These are phyloP conservation scores for Pythium volutum DNA, from an alignment of 352 stramenopile genomes.

Conservation along the genomic window DNA sequence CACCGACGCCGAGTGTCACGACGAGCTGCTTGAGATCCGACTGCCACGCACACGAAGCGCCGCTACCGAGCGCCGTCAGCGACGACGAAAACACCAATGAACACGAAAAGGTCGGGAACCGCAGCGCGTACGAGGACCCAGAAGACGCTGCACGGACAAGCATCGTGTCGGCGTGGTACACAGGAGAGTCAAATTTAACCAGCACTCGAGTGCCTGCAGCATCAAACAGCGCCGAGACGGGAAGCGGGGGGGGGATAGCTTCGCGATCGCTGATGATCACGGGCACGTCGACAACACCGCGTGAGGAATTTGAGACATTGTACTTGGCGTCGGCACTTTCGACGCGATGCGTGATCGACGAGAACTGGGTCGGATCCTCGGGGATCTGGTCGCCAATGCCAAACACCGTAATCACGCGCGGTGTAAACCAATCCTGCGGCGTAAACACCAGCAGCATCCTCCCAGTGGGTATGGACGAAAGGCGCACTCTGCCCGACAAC, in stretches of 20 bases:
- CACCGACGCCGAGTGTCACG: constrained; percentile 39
- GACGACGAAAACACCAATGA: constrained; percentile 48
- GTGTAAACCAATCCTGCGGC: constrained; percentile 50
- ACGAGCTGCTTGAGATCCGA: constrained; percentile 44
- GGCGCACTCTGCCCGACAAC: neutral
- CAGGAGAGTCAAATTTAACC: constrained; percentile 58
- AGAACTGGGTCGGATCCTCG: constrained; percentile 58
- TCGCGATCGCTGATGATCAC: constrained; percentile 68
- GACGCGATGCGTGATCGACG: constrained; percentile 38
- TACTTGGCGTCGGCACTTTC: constrained; percentile 53
- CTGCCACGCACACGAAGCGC: constrained; percentile 48
- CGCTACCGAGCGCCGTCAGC: constrained; percentile 38
- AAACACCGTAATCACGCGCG: constrained; percentile 45
- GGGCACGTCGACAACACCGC: constrained; percentile 36
- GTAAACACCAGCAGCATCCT: constrained; percentile 57
- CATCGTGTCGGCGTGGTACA: constrained; percentile 73
- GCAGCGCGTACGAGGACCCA: constrained; percentile 11
- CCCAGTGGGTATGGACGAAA: constrained; percentile 3
- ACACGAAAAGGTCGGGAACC: constrained; percentile 42
- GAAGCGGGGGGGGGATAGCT: constrained; percentile 53
- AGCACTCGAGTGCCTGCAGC: constrained; percentile 45
- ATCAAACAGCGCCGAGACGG: constrained; percentile 47
- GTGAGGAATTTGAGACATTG: constrained; percentile 55
- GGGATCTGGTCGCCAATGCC: constrained; percentile 59
- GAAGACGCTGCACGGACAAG: constrained; percentile 20